Percentiles rank a stretch among this genome's conserved stretches.
Conservation (phyloP, 1,284 basidiomycete species). For the Austroboletus niveus region DNA sequence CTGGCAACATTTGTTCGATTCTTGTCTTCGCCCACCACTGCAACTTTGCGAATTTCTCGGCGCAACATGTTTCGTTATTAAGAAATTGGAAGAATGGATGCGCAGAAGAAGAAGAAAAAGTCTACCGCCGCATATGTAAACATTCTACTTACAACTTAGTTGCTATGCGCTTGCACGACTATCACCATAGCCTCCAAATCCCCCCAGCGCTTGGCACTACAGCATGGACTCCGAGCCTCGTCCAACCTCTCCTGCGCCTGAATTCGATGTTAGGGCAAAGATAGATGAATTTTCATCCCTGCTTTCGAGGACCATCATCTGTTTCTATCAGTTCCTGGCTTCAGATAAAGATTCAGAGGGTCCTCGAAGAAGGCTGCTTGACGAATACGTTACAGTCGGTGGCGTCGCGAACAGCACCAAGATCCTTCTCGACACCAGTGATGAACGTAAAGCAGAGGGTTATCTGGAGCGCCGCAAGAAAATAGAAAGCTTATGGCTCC, state of each 20-base stretch:
- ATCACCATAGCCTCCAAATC: not conserved
- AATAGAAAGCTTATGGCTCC: constrained; percentile 18
- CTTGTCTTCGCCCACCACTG: no score
- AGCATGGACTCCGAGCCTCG: constrained; percentile 17
- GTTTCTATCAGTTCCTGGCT: constrained; percentile 29
- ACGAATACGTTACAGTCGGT: constrained; percentile 30
- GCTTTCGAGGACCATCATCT: constrained; percentile 27
- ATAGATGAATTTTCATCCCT: constrained; percentile 25
- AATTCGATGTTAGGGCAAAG: constrained; percentile 22
- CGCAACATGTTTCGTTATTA: no score
- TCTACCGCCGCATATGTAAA: no score
- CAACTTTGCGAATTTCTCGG: no score
- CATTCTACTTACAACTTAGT: constrained; percentile 3
- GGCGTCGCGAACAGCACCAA: constrained; percentile 28
- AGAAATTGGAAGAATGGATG: no score
- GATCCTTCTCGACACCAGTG: constrained; percentile 23
- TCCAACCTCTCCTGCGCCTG: not conserved
- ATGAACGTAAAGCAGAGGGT: constrained; percentile 24
- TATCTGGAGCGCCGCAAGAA: constrained; percentile 24
- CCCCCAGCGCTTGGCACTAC: not conserved
- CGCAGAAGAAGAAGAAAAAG: no score
- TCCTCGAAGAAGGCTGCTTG: constrained; percentile 23
- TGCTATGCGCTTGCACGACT: constrained; percentile 6
- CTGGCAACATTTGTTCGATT: no score
- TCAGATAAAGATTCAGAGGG: constrained; percentile 27